These are phyloP conservation scores for Acer negundo DNA, from an alignment of 345 rosid species.

Conservation along the genomic window DNA sequence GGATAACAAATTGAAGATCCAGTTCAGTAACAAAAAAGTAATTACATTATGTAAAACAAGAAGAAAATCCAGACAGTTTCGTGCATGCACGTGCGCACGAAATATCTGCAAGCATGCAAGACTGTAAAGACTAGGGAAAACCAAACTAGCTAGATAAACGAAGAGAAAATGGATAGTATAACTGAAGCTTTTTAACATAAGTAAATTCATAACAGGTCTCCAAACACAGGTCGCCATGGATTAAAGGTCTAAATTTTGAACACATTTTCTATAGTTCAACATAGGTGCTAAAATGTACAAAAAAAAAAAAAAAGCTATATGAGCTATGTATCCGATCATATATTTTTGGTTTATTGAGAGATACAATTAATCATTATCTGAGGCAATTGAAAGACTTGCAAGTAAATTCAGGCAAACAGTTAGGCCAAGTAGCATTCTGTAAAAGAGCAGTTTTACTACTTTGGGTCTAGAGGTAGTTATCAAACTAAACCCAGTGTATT, in stretches of 20 bases:
- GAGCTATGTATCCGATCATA: neutral
- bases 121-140: neutral
- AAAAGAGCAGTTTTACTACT: neutral
- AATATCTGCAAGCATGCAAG: neutral
- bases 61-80: neutral
- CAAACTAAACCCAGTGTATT: neutral
- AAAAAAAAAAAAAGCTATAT: neutral
- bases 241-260: neutral
- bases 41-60: neutral
- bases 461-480: neutral
- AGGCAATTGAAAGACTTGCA: neutral
- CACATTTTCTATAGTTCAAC: neutral
- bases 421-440: neutral
- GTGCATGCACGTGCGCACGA: neutral
- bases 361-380: neutral
- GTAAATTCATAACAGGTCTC: neutral
- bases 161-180: neutral
- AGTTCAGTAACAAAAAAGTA: neutral
- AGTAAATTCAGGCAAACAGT: neutral
- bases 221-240: neutral
- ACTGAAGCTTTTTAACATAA: neutral
- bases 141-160: neutral
- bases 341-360: neutral
- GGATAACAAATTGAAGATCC: neutral
- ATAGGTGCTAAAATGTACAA: neutral